A percentile compares a stretch with the other conserved stretches of the same genome.
These are phyloP conservation scores for Phanerodontia chrysosporium DNA, from an alignment of 768 basidiomycete genomes.

Conservation along the genomic window DNA sequence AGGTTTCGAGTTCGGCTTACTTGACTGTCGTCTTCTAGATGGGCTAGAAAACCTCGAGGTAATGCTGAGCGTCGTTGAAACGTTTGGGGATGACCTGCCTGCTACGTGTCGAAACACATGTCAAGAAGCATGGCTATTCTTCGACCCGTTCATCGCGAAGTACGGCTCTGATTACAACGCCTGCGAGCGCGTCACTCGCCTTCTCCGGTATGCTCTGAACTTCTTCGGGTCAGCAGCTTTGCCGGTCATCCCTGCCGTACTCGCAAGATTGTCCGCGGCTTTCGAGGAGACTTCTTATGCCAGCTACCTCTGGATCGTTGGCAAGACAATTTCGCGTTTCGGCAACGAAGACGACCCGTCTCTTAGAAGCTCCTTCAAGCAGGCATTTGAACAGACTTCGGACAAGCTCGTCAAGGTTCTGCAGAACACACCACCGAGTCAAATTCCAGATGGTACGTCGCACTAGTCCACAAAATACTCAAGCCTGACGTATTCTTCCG, in stretches of 20 bases:
- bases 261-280: conserved; percentile 68
- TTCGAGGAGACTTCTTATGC: conserved; percentile 82
- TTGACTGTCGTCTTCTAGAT: conserved; percentile 39
- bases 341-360: conserved; percentile 57
- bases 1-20: neutral
- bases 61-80: conserved; percentile 81
- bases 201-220: conserved; percentile 77
- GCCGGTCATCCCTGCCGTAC: conserved; percentile 62
- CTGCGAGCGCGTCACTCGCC: conserved; percentile 79
- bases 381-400: conserved; percentile 73
- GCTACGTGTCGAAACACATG: conserved; percentile 73
- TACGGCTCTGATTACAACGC: conserved; percentile 74
- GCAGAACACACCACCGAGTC: conserved; percentile 60
- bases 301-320: conserved; percentile 91
- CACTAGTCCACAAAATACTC: neutral
- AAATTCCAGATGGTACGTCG: conserved; percentile 83
- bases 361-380: conserved; percentile 54
- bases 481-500: neutral
- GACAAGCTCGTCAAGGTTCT: conserved; percentile 64
- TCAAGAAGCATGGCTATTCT: conserved; percentile 76
- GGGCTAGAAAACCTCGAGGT: conserved; percentile 88
- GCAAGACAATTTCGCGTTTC: conserved; percentile 78
- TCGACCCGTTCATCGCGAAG: conserved; percentile 76
- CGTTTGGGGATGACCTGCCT: conserved; percentile 82
- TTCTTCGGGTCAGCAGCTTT: conserved; percentile 72